Evolutionary conservation across 352 stramenopile genomes (phyloP).

Genomic region (Pythium periplocum): DNA sequence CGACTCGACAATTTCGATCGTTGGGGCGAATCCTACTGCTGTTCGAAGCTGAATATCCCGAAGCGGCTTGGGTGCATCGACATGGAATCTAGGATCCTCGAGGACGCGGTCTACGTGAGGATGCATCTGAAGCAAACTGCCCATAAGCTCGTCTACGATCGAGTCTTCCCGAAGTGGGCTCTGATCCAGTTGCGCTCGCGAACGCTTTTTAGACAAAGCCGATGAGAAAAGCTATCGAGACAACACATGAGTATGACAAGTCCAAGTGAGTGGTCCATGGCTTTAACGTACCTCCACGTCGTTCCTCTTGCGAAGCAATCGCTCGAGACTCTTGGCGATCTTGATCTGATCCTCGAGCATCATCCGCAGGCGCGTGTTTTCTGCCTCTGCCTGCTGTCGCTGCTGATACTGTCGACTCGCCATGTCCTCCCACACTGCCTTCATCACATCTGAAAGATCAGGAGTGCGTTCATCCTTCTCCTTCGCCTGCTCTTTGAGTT

Average conservation of each 20-base stretch:
- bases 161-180: too few species aligned
- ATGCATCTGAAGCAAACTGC: background rate
- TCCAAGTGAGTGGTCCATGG: background rate
- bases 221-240: too few species aligned
- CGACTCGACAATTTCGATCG: background rate
- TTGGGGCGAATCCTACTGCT: background rate
- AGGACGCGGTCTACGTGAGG: background rate
- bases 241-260: too few species aligned
- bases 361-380: constrained; percentile 13
- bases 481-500: background rate
- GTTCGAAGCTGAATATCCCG: background rate
- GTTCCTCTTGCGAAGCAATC: constrained; percentile 11
- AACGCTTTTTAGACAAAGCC: too few species aligned
- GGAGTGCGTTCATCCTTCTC: background rate
- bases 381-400: constrained; percentile 29
- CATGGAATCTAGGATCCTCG: background rate
- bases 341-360: constrained; percentile 38
- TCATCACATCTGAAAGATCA: background rate
- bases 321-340: constrained; percentile 34
- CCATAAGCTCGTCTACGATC: background rate
- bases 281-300: too few species aligned
- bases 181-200: too few species aligned
- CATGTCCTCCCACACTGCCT: constrained; percentile 27
- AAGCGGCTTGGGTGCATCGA: too few species aligned
- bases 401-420: constrained; percentile 26